Evolutionary conservation across 768 basidiomycete genomes (phyloP).

Genomic region (Daedalea quercina): DNA sequence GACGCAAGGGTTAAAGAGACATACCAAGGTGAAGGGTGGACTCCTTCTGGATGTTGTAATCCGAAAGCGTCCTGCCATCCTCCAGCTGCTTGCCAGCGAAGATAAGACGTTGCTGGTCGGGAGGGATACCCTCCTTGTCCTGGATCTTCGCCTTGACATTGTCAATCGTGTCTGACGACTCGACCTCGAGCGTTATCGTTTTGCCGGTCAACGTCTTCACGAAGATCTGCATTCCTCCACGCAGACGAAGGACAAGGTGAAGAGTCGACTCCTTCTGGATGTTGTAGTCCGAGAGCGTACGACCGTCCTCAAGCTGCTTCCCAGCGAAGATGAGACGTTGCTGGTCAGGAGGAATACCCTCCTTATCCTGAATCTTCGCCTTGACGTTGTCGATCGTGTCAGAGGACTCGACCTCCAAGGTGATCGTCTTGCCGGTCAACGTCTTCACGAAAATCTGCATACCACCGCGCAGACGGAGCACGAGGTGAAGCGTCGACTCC

Average conservation of each 20-base stretch:
- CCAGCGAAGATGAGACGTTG: constrained; percentile 91
- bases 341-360: constrained; percentile 80
- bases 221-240: constrained; percentile 40
- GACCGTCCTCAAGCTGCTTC: constrained; percentile 91
- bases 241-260: constrained; percentile 40
- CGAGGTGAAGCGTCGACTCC: constrained; percentile 78
- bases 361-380: constrained; percentile 78
- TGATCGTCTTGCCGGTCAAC: constrained; percentile 87
- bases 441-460: constrained; percentile 93
- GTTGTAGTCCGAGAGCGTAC: constrained; percentile 77
- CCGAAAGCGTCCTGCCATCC: constrained; percentile 26
- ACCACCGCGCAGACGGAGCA: constrained; percentile 81
- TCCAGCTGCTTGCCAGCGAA: constrained; percentile 28
- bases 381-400: constrained; percentile 93
- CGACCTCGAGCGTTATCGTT: constrained; percentile 54
- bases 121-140: constrained; percentile 28
- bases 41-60: constrained; percentile 32
- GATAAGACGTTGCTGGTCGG: constrained; percentile 27
- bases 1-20: neutral
- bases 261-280: constrained; percentile 79
- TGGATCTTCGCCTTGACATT: constrained; percentile 29
- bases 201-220: constrained; percentile 46
- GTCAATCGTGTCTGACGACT: constrained; percentile 28
- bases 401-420: constrained; percentile 86
- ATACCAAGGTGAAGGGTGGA: constrained; percentile 29